Evolutionary conservation across 805 yeast species (phyloP).

Genomic region (Debaryomyces tyrocola): DNA sequence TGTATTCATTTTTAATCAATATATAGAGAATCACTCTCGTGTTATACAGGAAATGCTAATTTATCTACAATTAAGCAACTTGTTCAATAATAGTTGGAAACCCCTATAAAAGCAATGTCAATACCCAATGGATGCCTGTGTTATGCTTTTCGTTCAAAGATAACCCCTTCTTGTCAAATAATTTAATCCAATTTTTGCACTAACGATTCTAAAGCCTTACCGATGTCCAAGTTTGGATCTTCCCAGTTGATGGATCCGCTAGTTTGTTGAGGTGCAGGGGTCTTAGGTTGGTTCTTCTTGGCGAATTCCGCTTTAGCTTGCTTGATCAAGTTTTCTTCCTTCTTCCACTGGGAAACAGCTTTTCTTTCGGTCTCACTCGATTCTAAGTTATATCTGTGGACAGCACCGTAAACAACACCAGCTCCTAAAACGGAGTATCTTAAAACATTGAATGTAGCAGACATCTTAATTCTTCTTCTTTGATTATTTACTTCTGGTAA

Average conservation of each 20-base stretch:
- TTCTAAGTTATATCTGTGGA: constrained; percentile 73
- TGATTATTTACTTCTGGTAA: not conserved
- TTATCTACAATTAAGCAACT: not conserved
- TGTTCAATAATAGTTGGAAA: not conserved
- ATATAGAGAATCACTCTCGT: not conserved
- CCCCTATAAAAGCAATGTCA: not conserved
- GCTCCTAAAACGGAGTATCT: constrained; percentile 91
- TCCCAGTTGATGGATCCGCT: constrained; percentile 66
- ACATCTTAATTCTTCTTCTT: constrained; percentile 19
- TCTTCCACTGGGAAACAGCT: constrained; percentile 57
- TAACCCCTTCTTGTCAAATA: not conserved
- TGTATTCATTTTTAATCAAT: not conserved
- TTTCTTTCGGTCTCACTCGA: constrained; percentile 57
- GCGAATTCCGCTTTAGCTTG: constrained; percentile 91
- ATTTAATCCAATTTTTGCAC: constrained; percentile 51
- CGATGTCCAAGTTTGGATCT: constrained; percentile 89
- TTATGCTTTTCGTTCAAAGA: not conserved
- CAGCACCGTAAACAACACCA: constrained; percentile 87
- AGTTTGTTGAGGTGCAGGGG: constrained; percentile 35
- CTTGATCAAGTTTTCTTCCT: constrained; percentile 71
- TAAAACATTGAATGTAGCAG: constrained; percentile 60
- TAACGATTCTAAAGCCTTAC: constrained; percentile 62
- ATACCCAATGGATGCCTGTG: not conserved
- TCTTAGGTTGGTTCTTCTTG: constrained; percentile 49
- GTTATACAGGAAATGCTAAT: not conserved